These are phyloP conservation scores for Ceratocystis destructans DNA, from an alignment of 2,329 filamentous ascomycete species.

Conservation along the genomic window DNA sequence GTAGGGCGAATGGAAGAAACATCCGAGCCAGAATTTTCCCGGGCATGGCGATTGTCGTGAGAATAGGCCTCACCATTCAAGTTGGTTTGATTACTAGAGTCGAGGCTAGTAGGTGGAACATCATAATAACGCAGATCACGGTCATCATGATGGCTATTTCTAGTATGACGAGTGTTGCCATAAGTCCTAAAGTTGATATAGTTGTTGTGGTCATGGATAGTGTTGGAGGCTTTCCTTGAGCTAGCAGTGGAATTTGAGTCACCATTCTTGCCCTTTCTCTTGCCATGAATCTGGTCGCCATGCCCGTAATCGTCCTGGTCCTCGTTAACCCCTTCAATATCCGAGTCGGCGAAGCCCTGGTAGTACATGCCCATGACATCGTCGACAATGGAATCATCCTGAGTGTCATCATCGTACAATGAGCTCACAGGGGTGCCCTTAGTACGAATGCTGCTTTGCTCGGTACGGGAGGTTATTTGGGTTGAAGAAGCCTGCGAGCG, in stretches of 20 bases:
- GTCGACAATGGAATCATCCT: slow-evolving; percentile 48
- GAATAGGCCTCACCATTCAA: not conserved
- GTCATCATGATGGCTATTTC: not conserved
- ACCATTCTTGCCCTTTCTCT: not conserved
- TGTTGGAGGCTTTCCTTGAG: not conserved
- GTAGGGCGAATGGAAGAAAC: not conserved
- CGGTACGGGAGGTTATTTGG: slow-evolving; percentile 54
- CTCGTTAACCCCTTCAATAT: slow-evolving; percentile 25
- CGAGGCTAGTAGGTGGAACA: not conserved
- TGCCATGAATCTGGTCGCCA: not conserved
- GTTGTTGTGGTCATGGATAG: slow-evolving; percentile 8
- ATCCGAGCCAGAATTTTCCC: not conserved
- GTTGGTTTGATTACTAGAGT: not conserved
- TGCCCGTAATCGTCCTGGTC: slow-evolving; percentile 19
- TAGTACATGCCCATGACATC: slow-evolving; percentile 61
- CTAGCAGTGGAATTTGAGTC: not conserved
- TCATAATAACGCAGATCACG: not conserved
- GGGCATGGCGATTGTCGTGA: not conserved
- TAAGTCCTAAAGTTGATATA: not conserved
- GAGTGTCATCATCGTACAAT: slow-evolving; percentile 33
- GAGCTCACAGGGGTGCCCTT: slow-evolving; percentile 64
- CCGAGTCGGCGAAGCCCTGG: slow-evolving; percentile 40
- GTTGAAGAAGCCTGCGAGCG: slow-evolving; percentile 43
- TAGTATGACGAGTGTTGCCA: not conserved
- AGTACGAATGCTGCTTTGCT: slow-evolving; percentile 69